Conservation (phyloP, 75 land plant genomes). For the Ceratopteris richardii region DNA sequence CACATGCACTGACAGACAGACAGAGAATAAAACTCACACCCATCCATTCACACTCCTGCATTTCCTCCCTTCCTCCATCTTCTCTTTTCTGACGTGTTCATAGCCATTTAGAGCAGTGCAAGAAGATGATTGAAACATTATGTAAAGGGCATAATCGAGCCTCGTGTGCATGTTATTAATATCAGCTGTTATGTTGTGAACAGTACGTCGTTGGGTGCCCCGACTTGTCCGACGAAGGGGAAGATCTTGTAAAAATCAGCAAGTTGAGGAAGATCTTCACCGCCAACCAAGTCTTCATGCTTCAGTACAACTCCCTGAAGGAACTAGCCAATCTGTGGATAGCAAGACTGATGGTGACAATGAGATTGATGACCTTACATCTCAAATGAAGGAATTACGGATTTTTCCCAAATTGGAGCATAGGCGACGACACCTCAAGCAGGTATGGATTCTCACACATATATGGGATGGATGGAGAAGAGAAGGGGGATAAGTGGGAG, state of each 20-base stretch:
- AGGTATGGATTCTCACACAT: slow-evolving; percentile 6
- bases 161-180: no score
- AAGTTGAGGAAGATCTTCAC: not conserved
- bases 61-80: no score
- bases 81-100: no score
- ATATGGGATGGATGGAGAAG: not conserved
- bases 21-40: not conserved
- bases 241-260: not conserved
- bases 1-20: not conserved
- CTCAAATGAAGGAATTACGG: slow-evolving; percentile 19
- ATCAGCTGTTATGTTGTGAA: not conserved
- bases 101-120: no score
- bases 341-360: no score
- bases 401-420: slow-evolving; percentile 24
- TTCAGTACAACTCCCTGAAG: not conserved
- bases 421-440: slow-evolving; percentile 19
- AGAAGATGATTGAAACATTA: no score
- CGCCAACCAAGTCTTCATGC: not conserved
- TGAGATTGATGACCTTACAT: no score
- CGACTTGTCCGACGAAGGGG: slow-evolving; percentile 32
- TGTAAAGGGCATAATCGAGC: no score
- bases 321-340: not conserved
- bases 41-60: no score
- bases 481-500: not conserved
- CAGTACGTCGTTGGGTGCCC: slow-evolving; percentile 34